These are phyloP conservation scores for Blastosporella zonata DNA, from an alignment of 1,284 basidiomycete genomes.

Conservation along the genomic window DNA sequence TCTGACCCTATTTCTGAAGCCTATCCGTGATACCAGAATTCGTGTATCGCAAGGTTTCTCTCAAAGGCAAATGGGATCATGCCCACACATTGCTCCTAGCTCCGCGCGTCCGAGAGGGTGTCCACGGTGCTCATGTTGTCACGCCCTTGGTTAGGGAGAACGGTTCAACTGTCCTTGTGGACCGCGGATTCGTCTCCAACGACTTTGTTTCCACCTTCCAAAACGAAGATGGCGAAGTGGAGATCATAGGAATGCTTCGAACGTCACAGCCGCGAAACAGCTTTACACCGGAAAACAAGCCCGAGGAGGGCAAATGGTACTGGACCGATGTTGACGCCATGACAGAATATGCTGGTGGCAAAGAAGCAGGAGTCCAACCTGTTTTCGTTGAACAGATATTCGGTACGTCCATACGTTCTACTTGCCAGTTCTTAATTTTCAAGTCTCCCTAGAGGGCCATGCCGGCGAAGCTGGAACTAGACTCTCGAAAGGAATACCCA, in stretches of 20 bases:
- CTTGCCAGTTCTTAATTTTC: conserved; percentile 1
- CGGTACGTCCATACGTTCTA: conserved; percentile 39
- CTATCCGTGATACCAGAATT: conserved; percentile 81
- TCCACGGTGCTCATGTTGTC: conserved; percentile 83
- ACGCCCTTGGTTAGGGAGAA: conserved; percentile 79
- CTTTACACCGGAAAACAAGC: conserved; percentile 90
- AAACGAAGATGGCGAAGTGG: conserved; percentile 52
- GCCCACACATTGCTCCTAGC: conserved; percentile 78
- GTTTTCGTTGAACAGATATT: conserved; percentile 87
- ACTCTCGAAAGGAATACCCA: conserved; percentile 74
- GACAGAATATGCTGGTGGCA: conserved; percentile 77
- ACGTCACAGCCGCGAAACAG: conserved; percentile 65
- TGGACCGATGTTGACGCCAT: conserved; percentile 87
- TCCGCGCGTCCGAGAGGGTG: conserved; percentile 86
- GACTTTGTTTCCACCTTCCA: conserved; percentile 43
- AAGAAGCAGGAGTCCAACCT: conserved; percentile 68
- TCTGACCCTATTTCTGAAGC: conserved; percentile 34
- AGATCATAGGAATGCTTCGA: conserved; percentile 75
- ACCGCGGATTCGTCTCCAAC: conserved; percentile 87
- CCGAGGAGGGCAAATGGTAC: conserved; percentile 84
- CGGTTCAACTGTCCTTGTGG: conserved; percentile 81
- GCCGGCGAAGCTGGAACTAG: conserved; percentile 65
- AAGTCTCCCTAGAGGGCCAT: conserved; percentile 64
- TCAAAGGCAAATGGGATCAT: conserved; percentile 80
- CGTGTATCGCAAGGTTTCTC: conserved; percentile 77